Conservation (phyloP, 345 rosid genomes). For the Eucalyptus erythrocorys region DNA sequence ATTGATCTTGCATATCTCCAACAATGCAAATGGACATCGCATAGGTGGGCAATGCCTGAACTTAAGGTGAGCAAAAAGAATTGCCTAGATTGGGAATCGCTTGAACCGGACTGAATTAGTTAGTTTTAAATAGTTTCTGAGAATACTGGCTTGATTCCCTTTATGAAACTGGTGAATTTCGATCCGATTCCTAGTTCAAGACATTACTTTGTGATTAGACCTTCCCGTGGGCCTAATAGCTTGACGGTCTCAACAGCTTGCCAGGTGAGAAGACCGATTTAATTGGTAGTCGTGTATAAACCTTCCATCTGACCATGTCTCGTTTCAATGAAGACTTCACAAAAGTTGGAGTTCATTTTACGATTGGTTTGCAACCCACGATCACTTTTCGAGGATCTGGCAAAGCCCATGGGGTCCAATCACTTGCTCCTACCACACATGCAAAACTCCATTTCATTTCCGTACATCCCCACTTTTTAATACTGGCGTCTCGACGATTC, state of each 20-base stretch:
- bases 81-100: background rate
- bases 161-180: rapidly evolving
- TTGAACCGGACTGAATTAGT: rapidly evolving
- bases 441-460: background rate
- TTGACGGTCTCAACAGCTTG: background rate
- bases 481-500: background rate
- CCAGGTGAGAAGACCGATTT: background rate
- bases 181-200: background rate
- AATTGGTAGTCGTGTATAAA: background rate
- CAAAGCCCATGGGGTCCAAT: background rate
- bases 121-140: rapidly evolving
- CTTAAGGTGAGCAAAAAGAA: background rate
- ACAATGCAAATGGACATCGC: background rate
- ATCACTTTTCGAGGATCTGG: background rate
- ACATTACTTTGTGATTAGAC: background rate
- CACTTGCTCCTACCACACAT: background rate
- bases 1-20: too few species aligned
- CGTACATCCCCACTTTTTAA: background rate
- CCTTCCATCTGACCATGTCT: background rate
- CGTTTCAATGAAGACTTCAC: background rate
- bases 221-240: background rate
- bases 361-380: background rate
- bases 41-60: background rate
- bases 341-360: background rate
- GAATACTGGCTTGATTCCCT: rapidly evolving